These are phyloP conservation scores for Juglanconis sp. DNA, from an alignment of 2,329 filamentous ascomycete genomes.

Conservation along the genomic window DNA sequence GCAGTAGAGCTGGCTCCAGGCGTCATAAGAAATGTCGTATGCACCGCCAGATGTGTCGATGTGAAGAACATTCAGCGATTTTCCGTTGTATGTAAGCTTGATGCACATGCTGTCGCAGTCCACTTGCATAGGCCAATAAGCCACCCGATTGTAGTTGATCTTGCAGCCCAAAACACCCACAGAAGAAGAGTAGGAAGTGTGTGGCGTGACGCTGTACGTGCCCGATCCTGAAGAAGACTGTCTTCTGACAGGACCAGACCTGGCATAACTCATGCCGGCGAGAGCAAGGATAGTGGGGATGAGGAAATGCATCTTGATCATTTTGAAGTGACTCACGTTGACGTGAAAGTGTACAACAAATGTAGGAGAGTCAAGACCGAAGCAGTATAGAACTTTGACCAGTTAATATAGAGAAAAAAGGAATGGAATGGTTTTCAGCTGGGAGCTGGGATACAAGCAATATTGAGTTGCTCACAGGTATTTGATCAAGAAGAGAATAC, in stretches of 20 bases:
- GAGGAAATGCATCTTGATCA: not conserved
- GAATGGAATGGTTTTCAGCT: too few relatives aligned
- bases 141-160: constrained; percentile 57
- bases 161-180: constrained; percentile 59
- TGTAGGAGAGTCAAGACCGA: not conserved
- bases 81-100: constrained; percentile 42
- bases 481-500: too few relatives aligned
- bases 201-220: constrained; percentile 46
- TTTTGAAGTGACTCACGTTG: not conserved
- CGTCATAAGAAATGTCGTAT: constrained; percentile 59
- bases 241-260: not conserved
- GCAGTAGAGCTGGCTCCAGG: constrained; percentile 56
- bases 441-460: too few relatives aligned
- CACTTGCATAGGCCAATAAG: constrained; percentile 55
- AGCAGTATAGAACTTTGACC: too few relatives aligned
- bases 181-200: constrained; percentile 54
- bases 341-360: not conserved
- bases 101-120: constrained; percentile 57
- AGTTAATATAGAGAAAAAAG: too few relatives aligned
- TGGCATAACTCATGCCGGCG: not conserved
- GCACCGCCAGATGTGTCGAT: constrained; percentile 55
- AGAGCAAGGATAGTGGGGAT: not conserved
- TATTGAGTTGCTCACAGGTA: too few relatives aligned
- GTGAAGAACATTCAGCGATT: constrained; percentile 54
- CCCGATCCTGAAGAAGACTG: not conserved